phyloP scores from a whole-genome alignment of 208 protist genomes.

The Wallacemonas sp. region DNA sequence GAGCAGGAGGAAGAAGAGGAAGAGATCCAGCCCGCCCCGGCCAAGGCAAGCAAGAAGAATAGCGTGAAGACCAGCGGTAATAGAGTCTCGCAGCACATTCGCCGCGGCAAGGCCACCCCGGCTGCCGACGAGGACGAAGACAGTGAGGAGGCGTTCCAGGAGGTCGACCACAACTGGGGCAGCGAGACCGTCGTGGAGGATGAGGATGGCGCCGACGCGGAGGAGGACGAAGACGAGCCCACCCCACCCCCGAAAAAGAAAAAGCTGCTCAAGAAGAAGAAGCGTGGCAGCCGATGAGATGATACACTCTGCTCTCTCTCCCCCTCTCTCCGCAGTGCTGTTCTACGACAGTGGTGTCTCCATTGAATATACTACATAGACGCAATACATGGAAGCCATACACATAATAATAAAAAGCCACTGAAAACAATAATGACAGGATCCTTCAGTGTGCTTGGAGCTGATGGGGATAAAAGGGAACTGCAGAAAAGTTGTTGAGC shows the following conservation, averaged over 20 bases:
- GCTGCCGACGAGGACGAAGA: not conserved
- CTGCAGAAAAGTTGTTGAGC: too few relatives aligned
- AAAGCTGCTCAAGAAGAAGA: conserved; percentile 35
- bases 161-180: conserved; percentile 8
- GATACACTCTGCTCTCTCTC: too few relatives aligned
- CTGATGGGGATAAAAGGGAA: too few relatives aligned
- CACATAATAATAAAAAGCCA: not conserved
- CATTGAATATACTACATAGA: too few relatives aligned
- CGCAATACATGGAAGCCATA: not conserved
- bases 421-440: too few relatives aligned
- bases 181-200: conserved; percentile 17
- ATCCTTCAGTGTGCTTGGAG: too few relatives aligned
- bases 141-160: conserved; percentile 6
- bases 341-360: too few relatives aligned
- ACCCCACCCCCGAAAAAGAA: conserved; percentile 36
- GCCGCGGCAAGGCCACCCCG: conserved; percentile 5
- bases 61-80: not conserved
- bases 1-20: conserved; percentile 19
- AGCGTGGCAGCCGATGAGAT: conserved; percentile 5
- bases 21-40: not conserved
- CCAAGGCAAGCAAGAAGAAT: not conserved
- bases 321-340: too few relatives aligned
- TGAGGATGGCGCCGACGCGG: not conserved
- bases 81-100: not conserved
- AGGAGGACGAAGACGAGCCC: conserved; percentile 16